A percentile compares a stretch with the other conserved stretches of the same genome.
These are phyloP conservation scores for Parietaria judaica DNA, from an alignment of 306 rosid species.

Conservation along the genomic window DNA sequence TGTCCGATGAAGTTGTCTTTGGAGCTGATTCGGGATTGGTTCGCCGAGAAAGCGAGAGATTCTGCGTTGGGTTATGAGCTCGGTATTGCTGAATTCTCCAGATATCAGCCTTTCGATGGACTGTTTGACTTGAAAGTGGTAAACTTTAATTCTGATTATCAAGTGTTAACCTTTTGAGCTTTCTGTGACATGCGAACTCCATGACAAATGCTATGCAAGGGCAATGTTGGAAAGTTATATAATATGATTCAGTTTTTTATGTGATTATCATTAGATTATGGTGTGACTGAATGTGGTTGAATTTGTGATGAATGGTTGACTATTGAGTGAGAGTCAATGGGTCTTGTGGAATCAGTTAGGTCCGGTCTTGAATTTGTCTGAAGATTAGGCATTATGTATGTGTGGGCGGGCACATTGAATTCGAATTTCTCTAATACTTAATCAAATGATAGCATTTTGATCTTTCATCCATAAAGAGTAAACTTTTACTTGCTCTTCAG, in stretches of 20 bases:
- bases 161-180: not conserved
- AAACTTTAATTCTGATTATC: not conserved
- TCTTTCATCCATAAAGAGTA: not conserved
- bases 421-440: not conserved
- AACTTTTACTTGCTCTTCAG: conserved; percentile 28
- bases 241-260: not conserved
- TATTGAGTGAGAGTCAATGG: no score
- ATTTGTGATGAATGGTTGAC: no score
- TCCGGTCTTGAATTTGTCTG: no score
- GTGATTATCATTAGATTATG: no score
- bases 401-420: no score
- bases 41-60: conserved; percentile 39
- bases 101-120: conserved; percentile 47
- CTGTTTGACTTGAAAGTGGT: conserved; percentile 46
- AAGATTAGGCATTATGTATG: no score
- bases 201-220: not conserved
- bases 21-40: conserved; percentile 68
- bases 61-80: conserved; percentile 34
- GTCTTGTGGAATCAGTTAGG: no score
- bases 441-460: not conserved
- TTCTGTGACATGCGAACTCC: not conserved
- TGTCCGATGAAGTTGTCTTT: conserved; percentile 36
- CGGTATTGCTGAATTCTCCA: conserved; percentile 29
- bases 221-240: not conserved
- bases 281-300: no score